A percentile compares a stretch with the other conserved stretches of the same genome.
Evolutionary conservation across 2,329 filamentous ascomycete species (phyloP).

Genomic region (Decorospora gaudefroyi): DNA sequence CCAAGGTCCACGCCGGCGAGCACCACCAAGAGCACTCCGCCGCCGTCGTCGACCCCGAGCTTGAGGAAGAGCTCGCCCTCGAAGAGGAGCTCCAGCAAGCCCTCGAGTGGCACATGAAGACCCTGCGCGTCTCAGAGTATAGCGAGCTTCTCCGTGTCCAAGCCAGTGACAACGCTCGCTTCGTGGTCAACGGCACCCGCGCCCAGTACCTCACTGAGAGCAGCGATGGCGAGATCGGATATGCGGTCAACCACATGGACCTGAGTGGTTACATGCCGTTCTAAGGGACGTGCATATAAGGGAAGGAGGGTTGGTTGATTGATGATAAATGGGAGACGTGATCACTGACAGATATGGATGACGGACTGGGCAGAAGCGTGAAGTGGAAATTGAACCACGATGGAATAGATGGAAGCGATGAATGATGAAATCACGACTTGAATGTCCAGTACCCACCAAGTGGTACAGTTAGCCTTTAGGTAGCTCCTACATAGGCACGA

Average conservation of each 20-base stretch:
- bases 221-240: too few relatives aligned
- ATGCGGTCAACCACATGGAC: conserved; percentile 2
- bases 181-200: conserved; percentile 6
- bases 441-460: too few relatives aligned
- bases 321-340: too few relatives aligned
- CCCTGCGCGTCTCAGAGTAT: conserved; percentile 28
- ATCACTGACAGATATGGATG: background rate
- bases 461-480: background rate
- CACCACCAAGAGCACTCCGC: conserved; percentile 1
- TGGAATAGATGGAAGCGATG: background rate
- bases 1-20: background rate
- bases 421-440: too few relatives aligned
- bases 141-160: conserved; percentile 23
- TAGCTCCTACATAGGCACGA: conserved; percentile 5
- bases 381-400: too few relatives aligned
- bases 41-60: background rate
- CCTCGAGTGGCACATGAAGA: conserved; percentile 26
- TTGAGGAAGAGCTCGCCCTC: background rate
- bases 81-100: conserved; percentile 7
- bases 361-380: background rate
- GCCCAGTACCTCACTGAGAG: too few relatives aligned
- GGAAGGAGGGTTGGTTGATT: background rate
- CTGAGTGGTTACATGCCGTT: background rate
- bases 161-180: conserved; percentile 19
- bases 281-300: background rate